phyloP scores from a whole-genome alignment of 2,329 filamentous ascomycete genomes.

The Diplocarpon rosae region DNA sequence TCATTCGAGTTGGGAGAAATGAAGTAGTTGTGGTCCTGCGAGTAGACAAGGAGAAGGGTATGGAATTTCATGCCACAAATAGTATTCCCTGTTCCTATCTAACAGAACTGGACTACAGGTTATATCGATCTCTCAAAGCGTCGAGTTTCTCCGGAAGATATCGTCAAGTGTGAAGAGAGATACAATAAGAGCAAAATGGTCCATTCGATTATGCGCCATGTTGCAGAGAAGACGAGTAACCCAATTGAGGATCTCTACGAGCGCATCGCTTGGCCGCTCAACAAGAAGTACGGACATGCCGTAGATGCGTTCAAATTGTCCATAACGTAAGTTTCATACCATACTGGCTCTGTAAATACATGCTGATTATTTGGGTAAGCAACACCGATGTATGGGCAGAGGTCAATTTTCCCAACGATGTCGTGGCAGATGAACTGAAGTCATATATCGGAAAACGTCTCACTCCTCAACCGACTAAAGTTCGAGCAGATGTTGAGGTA shows the following conservation, averaged over 20 bases:
- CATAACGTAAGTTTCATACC: constrained; percentile 60
- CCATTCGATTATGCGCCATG: constrained; percentile 97
- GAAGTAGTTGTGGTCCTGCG: constrained; percentile 97
- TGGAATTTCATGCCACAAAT: not conserved
- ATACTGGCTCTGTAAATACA: constrained; percentile 1
- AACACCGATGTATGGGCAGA: constrained; percentile 96
- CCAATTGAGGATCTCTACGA: constrained; percentile 95
- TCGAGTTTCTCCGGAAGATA: constrained; percentile 93
- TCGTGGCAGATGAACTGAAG: constrained; percentile 80
- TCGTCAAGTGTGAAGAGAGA: constrained; percentile 95
- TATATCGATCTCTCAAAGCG: constrained; percentile 99
- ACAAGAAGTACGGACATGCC: constrained; percentile 93
- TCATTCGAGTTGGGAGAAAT: constrained; percentile 94
- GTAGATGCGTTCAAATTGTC: constrained; percentile 98
- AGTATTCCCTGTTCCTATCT: not conserved
- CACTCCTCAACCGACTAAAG: constrained; percentile 97
- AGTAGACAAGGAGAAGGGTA: constrained; percentile 98
- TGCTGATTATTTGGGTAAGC: constrained; percentile 33
- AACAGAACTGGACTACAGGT: constrained; percentile 34
- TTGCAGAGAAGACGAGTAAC: constrained; percentile 89
- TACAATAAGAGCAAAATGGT: constrained; percentile 99
- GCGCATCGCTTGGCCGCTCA: constrained; percentile 90
- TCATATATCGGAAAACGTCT: constrained; percentile 95
- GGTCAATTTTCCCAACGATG: constrained; percentile 74
- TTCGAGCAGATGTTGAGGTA: constrained; percentile 94